Conservation (phyloP, 495 filamentous ascomycete species). For the Penicillium paxilli region DNA sequence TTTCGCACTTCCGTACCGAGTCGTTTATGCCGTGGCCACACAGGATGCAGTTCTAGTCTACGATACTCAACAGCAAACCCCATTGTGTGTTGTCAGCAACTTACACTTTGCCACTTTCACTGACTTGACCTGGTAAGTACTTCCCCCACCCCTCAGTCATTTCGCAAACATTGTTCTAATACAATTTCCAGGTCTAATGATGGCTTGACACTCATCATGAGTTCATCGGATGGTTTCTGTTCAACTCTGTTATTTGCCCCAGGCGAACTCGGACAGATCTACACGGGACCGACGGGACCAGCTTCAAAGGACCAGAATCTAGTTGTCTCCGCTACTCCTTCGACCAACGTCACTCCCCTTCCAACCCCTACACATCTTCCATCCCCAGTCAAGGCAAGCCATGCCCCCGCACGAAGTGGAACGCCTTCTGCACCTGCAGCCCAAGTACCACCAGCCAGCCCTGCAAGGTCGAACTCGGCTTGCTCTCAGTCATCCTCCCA, state of each 20-base stretch:
- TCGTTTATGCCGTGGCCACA: slow-evolving; percentile 96
- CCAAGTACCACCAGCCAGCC: slow-evolving; percentile 66
- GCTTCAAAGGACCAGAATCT: slow-evolving; percentile 52
- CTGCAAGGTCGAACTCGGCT: slow-evolving; percentile 79
- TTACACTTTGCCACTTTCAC: slow-evolving; percentile 97
- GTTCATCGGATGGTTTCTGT: slow-evolving; percentile 96
- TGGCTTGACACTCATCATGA: slow-evolving; percentile 88
- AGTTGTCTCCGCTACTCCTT: slow-evolving; percentile 42
- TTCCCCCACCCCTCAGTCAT: too few species aligned
- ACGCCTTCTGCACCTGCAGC: slow-evolving; percentile 29
- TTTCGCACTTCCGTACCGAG: slow-evolving; percentile 86
- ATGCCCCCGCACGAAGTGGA: slow-evolving; percentile 40
- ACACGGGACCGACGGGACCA: slow-evolving; percentile 69
- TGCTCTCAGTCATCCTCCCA: slow-evolving; percentile 61
- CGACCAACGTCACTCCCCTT: slow-evolving; percentile 60
- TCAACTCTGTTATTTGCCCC: slow-evolving; percentile 82
- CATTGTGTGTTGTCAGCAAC: slow-evolving; percentile 91
- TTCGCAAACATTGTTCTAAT: too few species aligned
- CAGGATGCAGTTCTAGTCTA: slow-evolving; percentile 96
- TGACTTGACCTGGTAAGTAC: slow-evolving; percentile 84
- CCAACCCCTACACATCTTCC: slow-evolving; percentile 66
- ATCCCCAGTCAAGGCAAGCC: slow-evolving; percentile 52
- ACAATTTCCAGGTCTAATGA: slow-evolving; percentile 78
- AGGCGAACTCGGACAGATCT: slow-evolving; percentile 85
- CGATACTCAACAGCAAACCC: slow-evolving; percentile 95